These are phyloP conservation scores for Lyophyllum atratum DNA, from an alignment of 768 basidiomycete genomes.

Conservation along the genomic window DNA sequence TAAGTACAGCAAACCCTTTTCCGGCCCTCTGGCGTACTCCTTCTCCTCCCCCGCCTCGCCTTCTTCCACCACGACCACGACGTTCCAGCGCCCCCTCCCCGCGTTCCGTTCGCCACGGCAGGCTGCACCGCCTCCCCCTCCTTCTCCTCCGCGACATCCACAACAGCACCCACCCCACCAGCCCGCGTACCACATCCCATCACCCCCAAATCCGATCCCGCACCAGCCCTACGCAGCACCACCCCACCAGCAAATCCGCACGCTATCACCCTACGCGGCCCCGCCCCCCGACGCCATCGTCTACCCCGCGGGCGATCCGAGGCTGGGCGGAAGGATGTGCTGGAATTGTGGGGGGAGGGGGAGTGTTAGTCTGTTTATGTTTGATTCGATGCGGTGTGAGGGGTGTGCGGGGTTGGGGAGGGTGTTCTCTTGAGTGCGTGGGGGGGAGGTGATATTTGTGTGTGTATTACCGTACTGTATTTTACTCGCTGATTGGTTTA, in stretches of 20 bases:
- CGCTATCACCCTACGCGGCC: neutral
- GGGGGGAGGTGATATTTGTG: too few relatives aligned
- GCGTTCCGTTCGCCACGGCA: neutral
- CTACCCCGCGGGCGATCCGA: conserved; percentile 64
- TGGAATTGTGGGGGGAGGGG: conserved; percentile 68
- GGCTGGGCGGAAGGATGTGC: conserved; percentile 69
- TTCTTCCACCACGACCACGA: conserved; percentile 11
- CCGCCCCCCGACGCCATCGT: conserved; percentile 41
- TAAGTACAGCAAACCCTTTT: conserved; percentile 62
- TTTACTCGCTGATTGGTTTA: too few relatives aligned
- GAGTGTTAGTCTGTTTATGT: conserved; percentile 47
- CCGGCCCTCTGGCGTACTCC: conserved; percentile 60
- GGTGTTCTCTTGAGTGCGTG: conserved; percentile 33
- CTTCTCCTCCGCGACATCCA: neutral
- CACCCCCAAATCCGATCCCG: neutral
- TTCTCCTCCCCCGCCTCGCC: conserved; percentile 26
- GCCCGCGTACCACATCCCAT: neutral
- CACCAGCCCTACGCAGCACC: too few relatives aligned
- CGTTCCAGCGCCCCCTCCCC: conserved; percentile 38
- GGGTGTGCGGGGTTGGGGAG: conserved; percentile 69
- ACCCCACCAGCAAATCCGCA: neutral
- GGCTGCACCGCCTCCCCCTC: neutral
- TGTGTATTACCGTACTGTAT: too few relatives aligned
- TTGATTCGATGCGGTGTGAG: conserved; percentile 55
- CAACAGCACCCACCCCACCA: neutral